phyloP scores from a whole-genome alignment of 768 basidiomycete species.

The Macrocybe gigantea region DNA sequence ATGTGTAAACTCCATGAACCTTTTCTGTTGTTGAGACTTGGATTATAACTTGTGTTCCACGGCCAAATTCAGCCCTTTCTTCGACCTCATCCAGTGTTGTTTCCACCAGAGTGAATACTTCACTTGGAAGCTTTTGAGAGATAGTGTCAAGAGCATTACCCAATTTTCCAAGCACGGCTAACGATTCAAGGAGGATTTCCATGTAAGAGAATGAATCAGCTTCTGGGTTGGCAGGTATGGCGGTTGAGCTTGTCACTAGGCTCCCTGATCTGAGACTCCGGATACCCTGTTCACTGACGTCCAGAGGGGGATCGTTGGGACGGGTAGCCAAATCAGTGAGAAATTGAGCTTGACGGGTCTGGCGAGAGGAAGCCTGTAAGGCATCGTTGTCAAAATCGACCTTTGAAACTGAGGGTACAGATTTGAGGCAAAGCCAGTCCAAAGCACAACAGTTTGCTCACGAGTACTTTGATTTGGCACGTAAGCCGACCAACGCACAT shows the following conservation, averaged over 20 bases:
- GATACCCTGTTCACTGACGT: slow-evolving; percentile 41
- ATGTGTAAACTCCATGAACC: slow-evolving; percentile 41
- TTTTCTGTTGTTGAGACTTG: neutral
- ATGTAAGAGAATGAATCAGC: slow-evolving; percentile 90
- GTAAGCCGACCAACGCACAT: slow-evolving; percentile 87
- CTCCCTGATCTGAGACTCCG: slow-evolving; percentile 16
- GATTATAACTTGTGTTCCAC: slow-evolving; percentile 34
- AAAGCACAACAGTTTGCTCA: slow-evolving; percentile 32
- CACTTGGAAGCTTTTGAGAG: slow-evolving; percentile 74
- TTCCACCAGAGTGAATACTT: slow-evolving; percentile 84
- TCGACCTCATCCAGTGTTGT: slow-evolving; percentile 85
- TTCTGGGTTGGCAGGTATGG: slow-evolving; percentile 63
- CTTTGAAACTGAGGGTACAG: slow-evolving; percentile 44
- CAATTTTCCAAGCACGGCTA: slow-evolving; percentile 86
- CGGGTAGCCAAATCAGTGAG: slow-evolving; percentile 60
- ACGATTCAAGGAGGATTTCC: slow-evolving; percentile 88
- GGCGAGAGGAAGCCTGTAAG: slow-evolving; percentile 22
- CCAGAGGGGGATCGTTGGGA: slow-evolving; percentile 75
- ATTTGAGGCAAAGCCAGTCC: neutral
- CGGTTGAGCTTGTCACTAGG: slow-evolving; percentile 9
- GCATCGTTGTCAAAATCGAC: slow-evolving; percentile 57
- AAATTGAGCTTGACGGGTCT: slow-evolving; percentile 54
- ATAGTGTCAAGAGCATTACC: slow-evolving; percentile 80
- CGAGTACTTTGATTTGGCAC: slow-evolving; percentile 70
- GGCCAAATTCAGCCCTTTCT: slow-evolving; percentile 80